phyloP scores from a whole-genome alignment of 805 yeast species.

The Metschnikowia gelsemii region DNA sequence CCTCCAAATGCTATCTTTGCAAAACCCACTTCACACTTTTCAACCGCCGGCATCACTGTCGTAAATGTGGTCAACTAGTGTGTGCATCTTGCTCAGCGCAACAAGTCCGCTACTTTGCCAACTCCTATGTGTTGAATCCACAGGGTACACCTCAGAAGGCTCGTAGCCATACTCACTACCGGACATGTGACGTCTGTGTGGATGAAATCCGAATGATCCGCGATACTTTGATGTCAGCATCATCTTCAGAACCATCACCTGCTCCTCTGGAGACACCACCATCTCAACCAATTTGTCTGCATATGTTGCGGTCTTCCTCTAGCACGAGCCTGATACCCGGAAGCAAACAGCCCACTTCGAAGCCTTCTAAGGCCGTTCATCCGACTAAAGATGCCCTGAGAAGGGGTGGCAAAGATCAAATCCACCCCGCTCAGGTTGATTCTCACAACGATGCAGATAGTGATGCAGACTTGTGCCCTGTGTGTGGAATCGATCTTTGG shows the following conservation, averaged over 20 bases:
- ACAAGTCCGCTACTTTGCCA: slow-evolving; percentile 34
- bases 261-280: too few relatives aligned
- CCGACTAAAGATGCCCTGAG: slow-evolving; percentile 11
- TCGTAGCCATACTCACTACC: slow-evolving; percentile 35
- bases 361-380: neutral
- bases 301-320: neutral
- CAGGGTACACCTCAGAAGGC: slow-evolving; percentile 17
- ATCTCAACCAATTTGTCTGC: too few relatives aligned
- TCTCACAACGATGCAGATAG: slow-evolving; percentile 7
- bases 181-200: slow-evolving; percentile 75
- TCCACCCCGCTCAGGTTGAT: neutral
- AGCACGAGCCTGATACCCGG: neutral
- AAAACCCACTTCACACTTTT: slow-evolving; percentile 52
- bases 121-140: slow-evolving; percentile 20
- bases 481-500: slow-evolving; percentile 38
- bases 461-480: slow-evolving; percentile 42
- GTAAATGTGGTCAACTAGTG: slow-evolving; percentile 76
- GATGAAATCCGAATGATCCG: slow-evolving; percentile 44
- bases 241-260: slow-evolving; percentile 7
- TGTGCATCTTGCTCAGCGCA: slow-evolving; percentile 67
- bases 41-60: slow-evolving; percentile 79
- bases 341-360: neutral
- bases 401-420: too few relatives aligned
- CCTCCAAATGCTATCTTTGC: slow-evolving; percentile 56
- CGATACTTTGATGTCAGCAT: slow-evolving; percentile 17